Percentiles rank a stretch among this genome's conserved stretches.
phyloP scores from a whole-genome alignment of 108 stramenopile genomes.

The Stephanodiscus triporus region DNA sequence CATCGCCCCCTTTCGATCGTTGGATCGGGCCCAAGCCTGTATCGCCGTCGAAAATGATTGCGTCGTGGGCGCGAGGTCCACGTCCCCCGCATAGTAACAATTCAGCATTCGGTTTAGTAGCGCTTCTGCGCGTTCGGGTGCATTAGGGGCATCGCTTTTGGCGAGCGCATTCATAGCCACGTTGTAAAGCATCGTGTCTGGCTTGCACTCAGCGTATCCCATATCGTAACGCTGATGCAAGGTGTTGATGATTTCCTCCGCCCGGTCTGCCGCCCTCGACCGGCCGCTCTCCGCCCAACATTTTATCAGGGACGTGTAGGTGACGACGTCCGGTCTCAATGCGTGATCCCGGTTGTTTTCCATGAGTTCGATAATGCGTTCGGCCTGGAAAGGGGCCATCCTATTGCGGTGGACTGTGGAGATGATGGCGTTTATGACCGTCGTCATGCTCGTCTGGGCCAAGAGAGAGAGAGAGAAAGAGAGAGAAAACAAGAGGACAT shows the following conservation, averaged over 20 bases:
- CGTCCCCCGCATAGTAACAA: conserved; percentile 35
- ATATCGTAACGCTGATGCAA: conserved; percentile 39
- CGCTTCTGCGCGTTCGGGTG: conserved; percentile 60
- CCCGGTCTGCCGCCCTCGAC: conserved; percentile 29
- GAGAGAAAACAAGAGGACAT: not conserved
- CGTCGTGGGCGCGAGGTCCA: conserved; percentile 40
- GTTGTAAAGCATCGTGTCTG: conserved; percentile 44
- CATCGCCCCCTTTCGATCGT: conserved; percentile 41
- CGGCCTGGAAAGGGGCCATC: conserved; percentile 46
- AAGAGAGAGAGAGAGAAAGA: not conserved
- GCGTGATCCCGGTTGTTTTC: conserved; percentile 39
- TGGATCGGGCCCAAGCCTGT: conserved; percentile 64
- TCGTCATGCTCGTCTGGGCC: conserved; percentile 41
- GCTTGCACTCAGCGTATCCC: conserved; percentile 44
- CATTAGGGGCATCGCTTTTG: conserved; percentile 37
- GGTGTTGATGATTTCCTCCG: conserved; percentile 43
- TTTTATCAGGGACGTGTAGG: conserved; percentile 57
- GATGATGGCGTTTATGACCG: conserved; percentile 45
- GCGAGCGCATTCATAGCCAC: conserved; percentile 67
- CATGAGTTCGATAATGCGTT: conserved; percentile 49
- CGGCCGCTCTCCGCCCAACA: conserved; percentile 49
- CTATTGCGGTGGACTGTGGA: conserved; percentile 19
- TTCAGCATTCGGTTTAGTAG: conserved; percentile 68
- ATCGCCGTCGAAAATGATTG: conserved; percentile 47
- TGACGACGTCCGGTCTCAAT: conserved; percentile 48